A percentile compares a stretch with the other conserved stretches of the same genome.
Evolutionary conservation across 768 basidiomycete species (phyloP).

Genomic region (Leccinum ochraceum): DNA sequence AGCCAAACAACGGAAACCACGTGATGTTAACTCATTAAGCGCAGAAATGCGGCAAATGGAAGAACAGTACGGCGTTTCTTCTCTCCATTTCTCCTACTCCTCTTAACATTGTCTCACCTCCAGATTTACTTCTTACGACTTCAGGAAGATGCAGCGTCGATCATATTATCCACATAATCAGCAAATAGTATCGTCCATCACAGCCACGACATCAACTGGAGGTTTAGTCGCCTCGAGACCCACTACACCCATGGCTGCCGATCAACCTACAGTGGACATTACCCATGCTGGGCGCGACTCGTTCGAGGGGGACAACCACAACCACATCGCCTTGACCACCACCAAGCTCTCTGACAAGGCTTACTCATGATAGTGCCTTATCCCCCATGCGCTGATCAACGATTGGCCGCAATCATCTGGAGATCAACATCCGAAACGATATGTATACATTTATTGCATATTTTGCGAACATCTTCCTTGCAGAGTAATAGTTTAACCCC

Average conservation of each 20-base stretch:
- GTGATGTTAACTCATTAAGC: constrained; percentile 78
- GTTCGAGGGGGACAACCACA: constrained; percentile 39
- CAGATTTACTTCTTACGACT: constrained; percentile 92
- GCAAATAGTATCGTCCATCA: constrained; percentile 57
- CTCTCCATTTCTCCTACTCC: not conserved
- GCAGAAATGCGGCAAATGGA: constrained; percentile 98
- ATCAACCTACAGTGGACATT: constrained; percentile 46
- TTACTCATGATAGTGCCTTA: constrained; percentile 41
- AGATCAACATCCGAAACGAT: constrained; percentile 12
- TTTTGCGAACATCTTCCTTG: constrained; percentile 21
- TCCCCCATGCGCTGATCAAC: not conserved
- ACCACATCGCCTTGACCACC: constrained; percentile 43
- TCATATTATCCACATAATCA: constrained; percentile 91
- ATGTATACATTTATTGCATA: constrained; percentile 28
- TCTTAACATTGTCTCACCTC: constrained; percentile 2
- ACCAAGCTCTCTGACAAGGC: constrained; percentile 47
- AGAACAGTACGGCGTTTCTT: constrained; percentile 71
- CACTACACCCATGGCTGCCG: constrained; percentile 56
- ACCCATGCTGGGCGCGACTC: constrained; percentile 46
- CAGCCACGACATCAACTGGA: constrained; percentile 73
- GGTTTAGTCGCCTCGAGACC: constrained; percentile 73
- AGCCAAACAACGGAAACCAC: constrained; percentile 88
- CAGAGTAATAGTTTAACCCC: constrained; percentile 22
- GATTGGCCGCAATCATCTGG: constrained; percentile 1
- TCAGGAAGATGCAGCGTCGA: constrained; percentile 86